Evolutionary conservation across 1,139 yeast species (phyloP), one percentile per base, ranked within the genome.

Genomic region (Nakaseomyces bracarensis): DNA sequence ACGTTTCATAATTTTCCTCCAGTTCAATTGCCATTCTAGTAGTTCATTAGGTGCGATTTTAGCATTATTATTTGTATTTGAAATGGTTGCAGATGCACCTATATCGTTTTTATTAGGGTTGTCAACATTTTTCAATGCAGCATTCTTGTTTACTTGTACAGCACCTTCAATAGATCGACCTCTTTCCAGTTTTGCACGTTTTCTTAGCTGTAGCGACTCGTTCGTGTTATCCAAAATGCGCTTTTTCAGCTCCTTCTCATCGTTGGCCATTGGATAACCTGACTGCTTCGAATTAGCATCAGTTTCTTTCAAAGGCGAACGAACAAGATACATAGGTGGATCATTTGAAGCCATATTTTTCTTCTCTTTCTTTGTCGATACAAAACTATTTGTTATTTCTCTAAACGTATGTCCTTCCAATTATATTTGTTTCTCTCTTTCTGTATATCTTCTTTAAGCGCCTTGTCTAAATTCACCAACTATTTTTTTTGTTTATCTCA

Each of bases 1-100:
- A 38, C 61, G 51, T 42, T 73, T 72, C 83, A 89, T 79, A 50
- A 85, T 83, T 46, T 72, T 71, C 43, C 79, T 70, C 96, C 96
- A 89, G 44, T 81, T 78, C 40, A 70, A 70, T 57, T 84, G 89
- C 97, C 97, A 89, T 50, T 71, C 74, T 41, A 67, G 64, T 42
- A 81, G 61, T 48, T 80, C 85, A 29, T 51, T 54, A 18, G 59
- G 57, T 10, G 57, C 46, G 14, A 54, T 53, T 40, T 52, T 52
- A 4, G 43, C 43, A 28, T 44, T 44, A 33, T 42, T 41, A 30
- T 46, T 46, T 30, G 40, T 47, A 11, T 46, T 38, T 16, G 44
- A 42, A 29, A 40, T 44, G 11, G 46, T 44, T 25, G 47, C 46
- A 2, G 46, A 49, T 18, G 52, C 53, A 22, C 49, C 52, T 15